These are phyloP conservation scores for Psilocybe subaeruginosa DNA, from an alignment of 768 basidiomycete genomes.

Conservation along the genomic window DNA sequence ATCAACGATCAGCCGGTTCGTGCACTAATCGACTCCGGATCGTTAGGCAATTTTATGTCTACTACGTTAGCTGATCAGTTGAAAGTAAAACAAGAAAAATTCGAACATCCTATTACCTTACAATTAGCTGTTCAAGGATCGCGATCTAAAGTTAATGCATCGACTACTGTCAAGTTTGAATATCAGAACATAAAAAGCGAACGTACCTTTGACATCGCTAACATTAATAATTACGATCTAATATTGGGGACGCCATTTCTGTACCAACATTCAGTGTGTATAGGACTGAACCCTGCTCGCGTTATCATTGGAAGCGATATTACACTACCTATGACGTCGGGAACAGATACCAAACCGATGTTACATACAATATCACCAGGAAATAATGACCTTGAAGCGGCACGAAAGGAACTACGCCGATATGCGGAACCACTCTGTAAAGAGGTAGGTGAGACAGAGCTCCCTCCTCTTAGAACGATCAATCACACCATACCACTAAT, in stretches of 20 bases:
- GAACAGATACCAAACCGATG: constrained; percentile 3
- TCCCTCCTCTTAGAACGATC: constrained; percentile 40
- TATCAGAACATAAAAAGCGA: constrained; percentile 36
- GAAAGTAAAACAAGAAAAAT: constrained; percentile 18
- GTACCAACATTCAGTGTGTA: constrained; percentile 30
- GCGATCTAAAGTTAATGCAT: constrained; percentile 35
- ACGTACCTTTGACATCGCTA: constrained; percentile 37
- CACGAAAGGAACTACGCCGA: constrained; percentile 11
- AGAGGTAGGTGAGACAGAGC: constrained; percentile 25
- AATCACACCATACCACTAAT: constrained; percentile 47
- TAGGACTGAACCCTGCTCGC: constrained; percentile 30
- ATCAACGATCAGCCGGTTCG: constrained; percentile 34
- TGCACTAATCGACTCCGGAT: constrained; percentile 40
- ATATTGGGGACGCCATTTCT: constrained; percentile 38
- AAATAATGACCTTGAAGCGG: not conserved
- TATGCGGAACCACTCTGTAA: constrained; percentile 18
- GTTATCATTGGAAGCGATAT: constrained; percentile 23
- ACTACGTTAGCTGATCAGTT: constrained; percentile 39
- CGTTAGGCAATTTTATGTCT: constrained; percentile 43
- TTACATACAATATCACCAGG: constrained; percentile 15
- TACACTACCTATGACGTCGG: constrained; percentile 1
- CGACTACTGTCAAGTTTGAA: constrained; percentile 23
- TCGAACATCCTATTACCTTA: constrained; percentile 34
- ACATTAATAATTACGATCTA: constrained; percentile 39
- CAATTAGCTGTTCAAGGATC: constrained; percentile 48